Conservation (phyloP, 1,284 basidiomycete genomes). For the Agaricales sp. region DNA sequence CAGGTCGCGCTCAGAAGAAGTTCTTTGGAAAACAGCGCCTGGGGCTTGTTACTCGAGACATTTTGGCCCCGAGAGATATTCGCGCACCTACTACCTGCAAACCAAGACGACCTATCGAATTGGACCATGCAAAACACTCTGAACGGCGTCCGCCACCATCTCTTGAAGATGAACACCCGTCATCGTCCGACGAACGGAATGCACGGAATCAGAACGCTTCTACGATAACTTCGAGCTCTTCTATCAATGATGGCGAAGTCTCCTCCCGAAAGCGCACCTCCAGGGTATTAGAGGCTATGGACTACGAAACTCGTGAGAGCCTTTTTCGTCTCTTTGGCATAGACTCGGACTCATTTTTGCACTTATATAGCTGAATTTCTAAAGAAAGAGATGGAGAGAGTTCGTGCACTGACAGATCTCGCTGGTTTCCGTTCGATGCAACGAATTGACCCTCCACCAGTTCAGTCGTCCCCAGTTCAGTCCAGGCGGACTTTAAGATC, state of each 20-base stretch:
- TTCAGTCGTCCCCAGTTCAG: no score
- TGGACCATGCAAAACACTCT: background rate
- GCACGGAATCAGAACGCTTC: background rate
- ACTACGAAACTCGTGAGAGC: background rate
- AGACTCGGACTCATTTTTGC: background rate
- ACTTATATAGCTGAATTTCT: background rate
- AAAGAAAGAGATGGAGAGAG: background rate
- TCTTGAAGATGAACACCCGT: background rate
- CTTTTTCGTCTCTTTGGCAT: background rate
- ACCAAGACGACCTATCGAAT: background rate
- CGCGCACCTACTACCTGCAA: background rate
- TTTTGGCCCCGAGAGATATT: background rate
- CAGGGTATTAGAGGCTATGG: background rate
- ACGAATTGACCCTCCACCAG: background rate
- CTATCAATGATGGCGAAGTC: no score
- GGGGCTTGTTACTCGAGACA: background rate
- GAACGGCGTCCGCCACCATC: no score
- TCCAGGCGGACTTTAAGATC: no score
- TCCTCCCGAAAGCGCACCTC: background rate
- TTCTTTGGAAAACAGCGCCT: slow-evolving; percentile 48
- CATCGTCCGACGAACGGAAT: background rate
- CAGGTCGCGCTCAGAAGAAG: slow-evolving; percentile 36
- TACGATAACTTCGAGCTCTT: background rate
- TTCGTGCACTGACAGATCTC: background rate
- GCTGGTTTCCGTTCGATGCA: background rate